Percentiles rank a stretch among this genome's conserved stretches.
These are phyloP conservation scores for Paracorniculantispora psalliotae DNA, from an alignment of 2,329 filamentous ascomycete genomes.

Conservation along the genomic window DNA sequence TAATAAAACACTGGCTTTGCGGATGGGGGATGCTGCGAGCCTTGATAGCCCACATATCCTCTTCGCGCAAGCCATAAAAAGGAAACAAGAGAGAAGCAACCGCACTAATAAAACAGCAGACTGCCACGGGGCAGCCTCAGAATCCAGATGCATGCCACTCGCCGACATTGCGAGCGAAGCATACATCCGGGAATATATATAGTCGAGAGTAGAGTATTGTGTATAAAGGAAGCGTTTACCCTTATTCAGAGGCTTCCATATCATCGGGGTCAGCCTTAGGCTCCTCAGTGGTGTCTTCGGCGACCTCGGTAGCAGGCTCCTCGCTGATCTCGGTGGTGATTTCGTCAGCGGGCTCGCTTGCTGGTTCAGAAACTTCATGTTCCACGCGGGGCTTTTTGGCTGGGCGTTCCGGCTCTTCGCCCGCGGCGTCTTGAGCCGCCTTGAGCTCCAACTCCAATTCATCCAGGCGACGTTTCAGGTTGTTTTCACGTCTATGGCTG, in stretches of 20 bases:
- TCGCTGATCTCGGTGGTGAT: background rate
- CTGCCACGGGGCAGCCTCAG: background rate
- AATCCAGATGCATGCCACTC: background rate
- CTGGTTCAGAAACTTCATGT: slow-evolving; percentile 12
- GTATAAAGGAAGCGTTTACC: background rate
- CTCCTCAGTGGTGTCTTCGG: background rate
- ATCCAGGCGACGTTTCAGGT: slow-evolving; percentile 74
- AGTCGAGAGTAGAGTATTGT: background rate
- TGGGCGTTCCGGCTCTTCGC: slow-evolving; percentile 20
- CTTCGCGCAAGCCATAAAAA: background rate
- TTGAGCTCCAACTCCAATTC: slow-evolving; percentile 63
- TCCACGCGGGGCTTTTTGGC: slow-evolving; percentile 25
- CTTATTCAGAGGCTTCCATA: background rate
- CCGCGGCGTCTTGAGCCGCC: slow-evolving; percentile 20
- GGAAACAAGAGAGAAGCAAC: background rate
- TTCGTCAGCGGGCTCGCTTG: background rate
- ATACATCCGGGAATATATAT: background rate
- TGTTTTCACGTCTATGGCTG: slow-evolving; percentile 71
- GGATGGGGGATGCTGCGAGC: background rate
- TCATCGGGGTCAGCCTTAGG: background rate
- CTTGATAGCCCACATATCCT: background rate
- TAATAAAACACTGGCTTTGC: slow-evolving; percentile 1
- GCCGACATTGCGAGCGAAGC: background rate
- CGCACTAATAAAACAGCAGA: slow-evolving; percentile 4
- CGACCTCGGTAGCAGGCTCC: background rate